These are phyloP conservation scores for Saccharomyces hybrid DNA, from an alignment of 1,139 yeast genomes.

Conservation along the genomic window DNA sequence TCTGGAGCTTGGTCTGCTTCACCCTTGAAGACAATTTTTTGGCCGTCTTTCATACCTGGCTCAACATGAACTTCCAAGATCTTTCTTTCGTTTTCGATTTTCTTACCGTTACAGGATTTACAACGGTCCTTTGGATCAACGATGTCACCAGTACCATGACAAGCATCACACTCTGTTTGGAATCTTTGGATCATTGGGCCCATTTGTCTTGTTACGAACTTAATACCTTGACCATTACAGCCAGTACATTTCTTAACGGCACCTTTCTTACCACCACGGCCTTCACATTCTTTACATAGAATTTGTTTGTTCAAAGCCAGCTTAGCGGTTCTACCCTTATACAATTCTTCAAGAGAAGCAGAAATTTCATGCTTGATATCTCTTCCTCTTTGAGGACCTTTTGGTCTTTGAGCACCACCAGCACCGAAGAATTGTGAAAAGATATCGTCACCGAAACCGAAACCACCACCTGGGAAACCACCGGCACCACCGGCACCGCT, in stretches of 20 bases:
- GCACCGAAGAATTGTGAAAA: conserved; percentile 84
- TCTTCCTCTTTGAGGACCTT: conserved; percentile 83
- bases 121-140: conserved; percentile 86
- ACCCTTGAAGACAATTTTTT: conserved; percentile 81
- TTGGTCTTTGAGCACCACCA: conserved; percentile 57
- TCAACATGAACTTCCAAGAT: conserved; percentile 89
- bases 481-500: conserved; percentile 68
- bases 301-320: conserved; percentile 89
- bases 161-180: conserved; percentile 89
- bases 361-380: conserved; percentile 85
- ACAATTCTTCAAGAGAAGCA: conserved; percentile 85
- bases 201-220: conserved; percentile 94
- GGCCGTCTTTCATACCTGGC: conserved; percentile 97
- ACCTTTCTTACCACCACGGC: conserved; percentile 93
- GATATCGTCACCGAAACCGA: conserved; percentile 67
- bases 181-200: conserved; percentile 98
- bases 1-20: conserved; percentile 98
- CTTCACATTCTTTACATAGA: conserved; percentile 81
- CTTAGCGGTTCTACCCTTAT: conserved; percentile 91
- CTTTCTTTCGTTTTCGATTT: conserved; percentile 81
- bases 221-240: conserved; percentile 89
- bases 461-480: conserved; percentile 44
- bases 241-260: conserved; percentile 77
- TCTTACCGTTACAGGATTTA: conserved; percentile 80
- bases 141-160: conserved; percentile 90